These are phyloP conservation scores for Smallanthus sonchifolius DNA, from an alignment of 129 eudicot species.

Conservation along the genomic window DNA sequence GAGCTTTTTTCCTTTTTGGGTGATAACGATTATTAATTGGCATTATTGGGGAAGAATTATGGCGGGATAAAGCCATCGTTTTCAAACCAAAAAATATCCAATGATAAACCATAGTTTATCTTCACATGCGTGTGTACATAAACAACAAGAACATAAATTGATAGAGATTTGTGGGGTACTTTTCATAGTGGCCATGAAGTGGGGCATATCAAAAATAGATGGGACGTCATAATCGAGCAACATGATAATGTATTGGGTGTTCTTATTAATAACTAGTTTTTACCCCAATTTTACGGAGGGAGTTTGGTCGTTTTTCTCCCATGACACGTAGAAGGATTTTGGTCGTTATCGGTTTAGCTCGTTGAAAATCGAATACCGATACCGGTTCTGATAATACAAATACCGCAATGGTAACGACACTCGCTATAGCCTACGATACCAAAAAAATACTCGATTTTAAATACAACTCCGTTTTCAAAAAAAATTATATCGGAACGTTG, in stretches of 20 bases:
- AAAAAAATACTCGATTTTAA: too few relatives aligned
- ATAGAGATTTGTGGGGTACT: constrained; percentile 3
- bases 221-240: not conserved
- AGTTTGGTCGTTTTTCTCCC: too few relatives aligned
- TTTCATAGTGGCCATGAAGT: not conserved
- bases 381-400: too few relatives aligned
- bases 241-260: not conserved
- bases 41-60: constrained; percentile 7
- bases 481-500: too few relatives aligned
- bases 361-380: too few relatives aligned
- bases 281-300: too few relatives aligned
- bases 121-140: not conserved
- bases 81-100: constrained; percentile 2
- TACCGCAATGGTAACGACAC: too few relatives aligned
- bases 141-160: not conserved
- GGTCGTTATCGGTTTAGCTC: too few relatives aligned
- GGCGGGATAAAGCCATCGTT: not conserved
- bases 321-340: too few relatives aligned
- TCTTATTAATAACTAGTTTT: too few relatives aligned
- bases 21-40: not conserved
- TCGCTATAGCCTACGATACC: too few relatives aligned
- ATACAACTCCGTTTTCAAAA: too few relatives aligned
- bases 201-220: not conserved
- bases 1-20: not conserved
- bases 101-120: not conserved